Conservation (phyloP, 2,329 filamentous ascomycete genomes). For the Verticillium dahliae region DNA sequence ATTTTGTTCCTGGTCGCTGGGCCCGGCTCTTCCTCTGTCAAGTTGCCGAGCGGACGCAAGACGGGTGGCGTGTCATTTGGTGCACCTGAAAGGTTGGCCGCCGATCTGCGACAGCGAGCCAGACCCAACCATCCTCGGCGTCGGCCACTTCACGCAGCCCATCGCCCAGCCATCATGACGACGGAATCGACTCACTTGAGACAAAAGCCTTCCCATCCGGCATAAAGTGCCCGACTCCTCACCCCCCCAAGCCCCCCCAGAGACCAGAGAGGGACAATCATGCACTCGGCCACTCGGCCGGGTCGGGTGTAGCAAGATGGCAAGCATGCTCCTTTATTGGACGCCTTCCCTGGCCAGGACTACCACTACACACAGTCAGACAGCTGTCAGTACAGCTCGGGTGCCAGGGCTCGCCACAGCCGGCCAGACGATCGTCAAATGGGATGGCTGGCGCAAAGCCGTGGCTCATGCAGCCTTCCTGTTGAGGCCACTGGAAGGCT, state of each 20-base stretch:
- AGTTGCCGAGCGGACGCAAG: neutral
- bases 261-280: neutral
- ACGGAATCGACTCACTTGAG: neutral
- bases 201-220: neutral
- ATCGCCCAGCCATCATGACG: neutral
- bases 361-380: neutral
- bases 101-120: neutral
- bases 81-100: neutral
- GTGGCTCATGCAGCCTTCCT: neutral
- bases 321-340: neutral
- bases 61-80: neutral
- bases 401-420: neutral
- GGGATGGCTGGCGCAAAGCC: neutral
- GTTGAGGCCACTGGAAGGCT: neutral
- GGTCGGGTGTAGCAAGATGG: neutral
- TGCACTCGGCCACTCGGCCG: neutral
- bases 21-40: neutral
- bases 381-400: neutral
- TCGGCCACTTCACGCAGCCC: neutral
- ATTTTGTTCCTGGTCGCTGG: neutral
- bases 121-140: neutral
- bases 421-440: neutral
- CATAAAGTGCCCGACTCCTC: neutral
- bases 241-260: neutral
- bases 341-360: neutral